Evolutionary conservation across 129 eudicot species (phyloP).

Genomic region (Solidago caesia): DNA sequence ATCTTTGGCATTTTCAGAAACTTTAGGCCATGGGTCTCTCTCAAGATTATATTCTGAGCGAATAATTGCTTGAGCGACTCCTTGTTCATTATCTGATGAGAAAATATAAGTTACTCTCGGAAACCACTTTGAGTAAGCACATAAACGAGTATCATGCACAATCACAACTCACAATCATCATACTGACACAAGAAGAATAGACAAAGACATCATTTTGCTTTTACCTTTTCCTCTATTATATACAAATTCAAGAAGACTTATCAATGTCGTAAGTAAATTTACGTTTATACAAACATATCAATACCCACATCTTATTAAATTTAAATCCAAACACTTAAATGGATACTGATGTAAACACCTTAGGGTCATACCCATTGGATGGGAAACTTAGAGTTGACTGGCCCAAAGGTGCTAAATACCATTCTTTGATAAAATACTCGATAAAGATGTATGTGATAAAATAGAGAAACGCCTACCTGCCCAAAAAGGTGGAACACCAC

Average conservation of each 20-base stretch:
- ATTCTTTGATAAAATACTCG: background rate
- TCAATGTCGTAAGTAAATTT: background rate
- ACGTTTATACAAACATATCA: background rate
- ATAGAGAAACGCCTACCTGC: constrained; percentile 52
- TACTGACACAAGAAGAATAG: no score
- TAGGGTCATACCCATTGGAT: background rate
- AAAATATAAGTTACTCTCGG: background rate
- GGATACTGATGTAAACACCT: background rate
- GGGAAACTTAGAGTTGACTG: background rate
- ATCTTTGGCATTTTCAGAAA: constrained; percentile 91
- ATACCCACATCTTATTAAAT: background rate
- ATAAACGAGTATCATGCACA: background rate
- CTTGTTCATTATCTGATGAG: constrained; percentile 77
- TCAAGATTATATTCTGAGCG: constrained; percentile 60
- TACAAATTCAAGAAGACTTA: background rate
- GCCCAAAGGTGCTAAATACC: background rate
- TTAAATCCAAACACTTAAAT: background rate
- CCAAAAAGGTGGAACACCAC: constrained; percentile 95
- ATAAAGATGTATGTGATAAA: background rate
- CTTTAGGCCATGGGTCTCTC: constrained; percentile 95
- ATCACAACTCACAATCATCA: no score
- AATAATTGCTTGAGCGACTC: constrained; percentile 87
- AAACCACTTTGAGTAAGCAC: background rate
- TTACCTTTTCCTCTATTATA: no score
- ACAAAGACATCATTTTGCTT: no score